Percentiles rank a stretch among this genome's conserved stretches.
These are phyloP conservation scores for Hymenoscyphus repandus DNA, from an alignment of 2,329 filamentous ascomycete species.

Conservation along the genomic window DNA sequence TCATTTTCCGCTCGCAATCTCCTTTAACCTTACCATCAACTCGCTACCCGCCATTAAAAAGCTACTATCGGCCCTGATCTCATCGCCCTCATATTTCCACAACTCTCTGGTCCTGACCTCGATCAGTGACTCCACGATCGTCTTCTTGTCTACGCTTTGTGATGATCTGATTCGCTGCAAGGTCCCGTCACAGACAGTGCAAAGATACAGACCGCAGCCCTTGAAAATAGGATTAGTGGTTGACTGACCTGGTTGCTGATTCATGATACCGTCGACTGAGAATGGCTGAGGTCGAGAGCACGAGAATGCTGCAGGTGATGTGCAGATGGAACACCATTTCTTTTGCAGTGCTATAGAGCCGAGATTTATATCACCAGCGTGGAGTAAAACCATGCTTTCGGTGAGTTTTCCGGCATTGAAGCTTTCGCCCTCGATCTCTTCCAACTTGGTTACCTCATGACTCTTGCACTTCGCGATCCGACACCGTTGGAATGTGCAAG, in stretches of 20 bases:
- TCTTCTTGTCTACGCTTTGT: not conserved
- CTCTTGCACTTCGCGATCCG: conserved; percentile 18
- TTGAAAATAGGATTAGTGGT: not conserved
- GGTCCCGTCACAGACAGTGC: conserved; percentile 14
- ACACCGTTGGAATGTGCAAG: conserved; percentile 20
- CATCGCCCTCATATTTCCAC: conserved; percentile 6
- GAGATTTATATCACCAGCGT: conserved; percentile 2
- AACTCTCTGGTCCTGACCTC: conserved; percentile 2
- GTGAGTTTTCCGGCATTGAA: conserved; percentile 9
- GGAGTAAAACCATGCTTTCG: conserved; percentile 8
- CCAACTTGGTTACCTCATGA: conserved; percentile 11
- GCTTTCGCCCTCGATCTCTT: conserved; percentile 10
- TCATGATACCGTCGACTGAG: not conserved
- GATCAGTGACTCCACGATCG: conserved; percentile 4
- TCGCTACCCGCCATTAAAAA: conserved; percentile 17
- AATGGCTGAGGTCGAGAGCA: conserved; percentile 9
- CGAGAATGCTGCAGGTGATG: conserved; percentile 13
- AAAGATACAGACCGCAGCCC: conserved; percentile 25
- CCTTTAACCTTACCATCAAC: conserved; percentile 11
- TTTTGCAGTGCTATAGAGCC: conserved; percentile 10
- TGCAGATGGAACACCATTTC: conserved; percentile 26
- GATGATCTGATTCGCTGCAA: conserved; percentile 6
- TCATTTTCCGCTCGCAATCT: not conserved
- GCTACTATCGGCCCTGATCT: conserved; percentile 20
- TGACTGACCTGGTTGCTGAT: not conserved